Conservation (phyloP, 208 protist genomes). For the Entamoeba invadens region DNA sequence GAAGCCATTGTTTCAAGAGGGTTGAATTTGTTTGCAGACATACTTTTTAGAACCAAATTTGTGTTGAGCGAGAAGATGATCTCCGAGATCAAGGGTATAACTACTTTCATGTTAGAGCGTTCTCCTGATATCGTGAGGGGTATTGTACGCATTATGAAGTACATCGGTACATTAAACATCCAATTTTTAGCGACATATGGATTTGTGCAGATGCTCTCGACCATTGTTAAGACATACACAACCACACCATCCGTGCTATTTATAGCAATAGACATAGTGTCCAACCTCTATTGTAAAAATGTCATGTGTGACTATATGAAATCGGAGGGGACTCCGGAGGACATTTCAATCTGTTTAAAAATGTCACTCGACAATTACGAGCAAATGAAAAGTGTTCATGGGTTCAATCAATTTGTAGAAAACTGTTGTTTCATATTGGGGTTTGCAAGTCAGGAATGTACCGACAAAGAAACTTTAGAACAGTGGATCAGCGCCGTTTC, state of each 20-base stretch:
- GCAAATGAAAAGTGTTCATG: not conserved
- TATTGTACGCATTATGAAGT: too few species aligned
- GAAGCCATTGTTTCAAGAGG: not conserved
- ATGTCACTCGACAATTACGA: not conserved
- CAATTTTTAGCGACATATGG: not conserved
- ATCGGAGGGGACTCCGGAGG: not conserved
- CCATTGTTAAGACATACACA: not conserved
- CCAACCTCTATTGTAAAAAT: not conserved
- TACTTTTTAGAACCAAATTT: not conserved
- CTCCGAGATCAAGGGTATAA: not conserved
- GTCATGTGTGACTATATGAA: not conserved
- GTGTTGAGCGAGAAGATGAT: not conserved
- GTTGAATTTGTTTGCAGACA: not conserved
- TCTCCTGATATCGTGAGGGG: too few species aligned
- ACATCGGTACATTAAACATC: not conserved
- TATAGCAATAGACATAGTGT: not conserved
- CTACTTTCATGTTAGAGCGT: too few species aligned
- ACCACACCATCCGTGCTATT: not conserved
- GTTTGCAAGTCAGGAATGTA: not conserved
- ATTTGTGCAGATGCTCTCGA: not conserved
- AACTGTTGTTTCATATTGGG: not conserved
- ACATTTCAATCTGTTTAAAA: not conserved
- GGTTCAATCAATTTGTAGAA: not conserved
- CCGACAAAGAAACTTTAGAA: not conserved
- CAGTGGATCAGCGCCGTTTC: not conserved